A percentile compares a stretch with the other conserved stretches of the same genome.
Evolutionary conservation across 1,139 yeast genomes (phyloP).

Genomic region (Sugiyamaella sp.): DNA sequence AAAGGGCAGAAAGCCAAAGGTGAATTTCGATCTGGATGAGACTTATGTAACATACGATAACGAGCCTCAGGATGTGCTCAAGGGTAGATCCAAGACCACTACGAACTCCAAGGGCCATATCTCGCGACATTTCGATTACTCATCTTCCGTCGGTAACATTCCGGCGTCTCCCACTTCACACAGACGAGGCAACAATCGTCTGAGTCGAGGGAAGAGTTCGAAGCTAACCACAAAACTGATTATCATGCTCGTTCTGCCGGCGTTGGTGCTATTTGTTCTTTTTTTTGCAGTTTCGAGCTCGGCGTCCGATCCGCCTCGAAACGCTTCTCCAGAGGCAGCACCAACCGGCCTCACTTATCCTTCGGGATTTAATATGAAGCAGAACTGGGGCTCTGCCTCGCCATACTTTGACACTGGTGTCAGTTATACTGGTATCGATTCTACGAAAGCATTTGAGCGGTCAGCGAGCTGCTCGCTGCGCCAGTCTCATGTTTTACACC

Average conservation of each 20-base stretch:
- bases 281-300: slow-evolving; percentile 33
- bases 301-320: slow-evolving; percentile 32
- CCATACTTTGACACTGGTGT: slow-evolving; percentile 48
- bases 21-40: slow-evolving; percentile 22
- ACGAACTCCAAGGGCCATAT: slow-evolving; percentile 14
- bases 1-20: slow-evolving; percentile 19
- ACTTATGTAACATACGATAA: slow-evolving; percentile 12
- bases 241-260: slow-evolving; percentile 36
- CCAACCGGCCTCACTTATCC: slow-evolving; percentile 45
- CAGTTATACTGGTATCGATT: slow-evolving; percentile 39
- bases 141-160: background rate
- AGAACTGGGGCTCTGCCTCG: slow-evolving; percentile 48
- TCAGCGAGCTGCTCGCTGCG: slow-evolving; percentile 32
- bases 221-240: slow-evolving; percentile 23
- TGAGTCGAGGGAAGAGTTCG: slow-evolving; percentile 18
- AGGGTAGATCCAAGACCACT: background rate
- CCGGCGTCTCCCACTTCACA: slow-evolving; percentile 8
- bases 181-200: slow-evolving; percentile 14
- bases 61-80: background rate
- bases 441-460: slow-evolving; percentile 14
- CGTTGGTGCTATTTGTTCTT: slow-evolving; percentile 33
- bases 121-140: slow-evolving; percentile 15
- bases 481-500: slow-evolving; percentile 48
- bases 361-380: slow-evolving; percentile 46
- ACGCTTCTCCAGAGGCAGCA: slow-evolving; percentile 43